A percentile compares a stretch with the other conserved stretches of the same genome.
Evolutionary conservation across 106 monocot species (phyloP).

Genomic region (Alisma plantagoaquatica): DNA sequence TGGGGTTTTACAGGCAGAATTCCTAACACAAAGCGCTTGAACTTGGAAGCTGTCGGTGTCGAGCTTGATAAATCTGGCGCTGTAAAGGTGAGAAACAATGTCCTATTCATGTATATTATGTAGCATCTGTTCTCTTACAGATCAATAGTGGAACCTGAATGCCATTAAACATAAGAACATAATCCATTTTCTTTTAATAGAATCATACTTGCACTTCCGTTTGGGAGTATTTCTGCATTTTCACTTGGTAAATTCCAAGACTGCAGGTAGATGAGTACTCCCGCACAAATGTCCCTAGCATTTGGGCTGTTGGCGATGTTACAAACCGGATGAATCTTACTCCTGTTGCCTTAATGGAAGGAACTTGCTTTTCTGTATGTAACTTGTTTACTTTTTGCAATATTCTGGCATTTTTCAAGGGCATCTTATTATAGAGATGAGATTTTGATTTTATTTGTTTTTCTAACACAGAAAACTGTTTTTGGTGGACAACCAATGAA

Average conservation of each 20-base stretch:
- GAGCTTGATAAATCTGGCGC: slow-evolving; percentile 84
- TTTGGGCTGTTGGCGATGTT: slow-evolving; percentile 99
- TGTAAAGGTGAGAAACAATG: slow-evolving; percentile 50
- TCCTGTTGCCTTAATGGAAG: slow-evolving; percentile 98
- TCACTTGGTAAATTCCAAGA: not conserved
- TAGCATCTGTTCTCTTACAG: too few relatives aligned
- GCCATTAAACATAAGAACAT: too few relatives aligned
- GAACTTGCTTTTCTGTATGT: slow-evolving; percentile 89
- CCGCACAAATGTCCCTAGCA: slow-evolving; percentile 66
- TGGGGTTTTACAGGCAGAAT: slow-evolving; percentile 51
- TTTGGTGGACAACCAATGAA: slow-evolving; percentile 93
- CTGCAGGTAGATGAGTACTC: slow-evolving; percentile 97
- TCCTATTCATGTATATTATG: not conserved
- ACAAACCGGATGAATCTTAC: slow-evolving; percentile 98
- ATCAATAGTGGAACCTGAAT: too few relatives aligned
- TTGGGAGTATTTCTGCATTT: too few relatives aligned
- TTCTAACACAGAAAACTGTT: slow-evolving; percentile 88
- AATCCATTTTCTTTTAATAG: too few relatives aligned
- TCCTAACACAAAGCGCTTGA: slow-evolving; percentile 89
- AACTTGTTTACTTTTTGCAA: not conserved
- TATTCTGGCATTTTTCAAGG: not conserved
- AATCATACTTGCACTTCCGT: too few relatives aligned
- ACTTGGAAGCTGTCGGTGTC: slow-evolving; percentile 87
- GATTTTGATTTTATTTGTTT: not conserved
- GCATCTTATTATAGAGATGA: not conserved